phyloP scores from a whole-genome alignment of 2,329 filamentous ascomycete species.

The Paraphoma chrysanthemicola region DNA sequence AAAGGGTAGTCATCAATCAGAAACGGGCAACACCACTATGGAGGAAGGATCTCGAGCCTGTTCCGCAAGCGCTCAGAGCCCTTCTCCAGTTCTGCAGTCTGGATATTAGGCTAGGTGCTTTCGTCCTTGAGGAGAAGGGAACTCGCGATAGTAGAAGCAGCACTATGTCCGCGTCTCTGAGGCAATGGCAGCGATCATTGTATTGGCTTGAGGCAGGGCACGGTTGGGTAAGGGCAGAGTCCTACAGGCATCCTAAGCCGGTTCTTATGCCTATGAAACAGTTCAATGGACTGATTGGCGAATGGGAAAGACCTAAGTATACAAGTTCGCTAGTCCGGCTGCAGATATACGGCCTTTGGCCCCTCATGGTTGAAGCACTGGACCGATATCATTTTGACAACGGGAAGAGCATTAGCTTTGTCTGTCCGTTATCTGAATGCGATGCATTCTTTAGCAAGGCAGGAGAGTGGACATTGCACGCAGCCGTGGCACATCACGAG shows the following conservation, averaged over 20 bases:
- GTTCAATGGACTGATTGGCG: constrained; percentile 18
- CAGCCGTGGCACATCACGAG: constrained; percentile 9
- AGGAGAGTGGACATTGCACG: constrained; percentile 24
- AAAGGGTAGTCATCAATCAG: constrained; percentile 16
- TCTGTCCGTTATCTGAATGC: constrained; percentile 14
- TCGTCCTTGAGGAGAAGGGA: neutral
- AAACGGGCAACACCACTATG: neutral
- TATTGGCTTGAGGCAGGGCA: neutral
- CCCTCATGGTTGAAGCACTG: constrained; percentile 21
- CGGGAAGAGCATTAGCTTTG: constrained; percentile 5
- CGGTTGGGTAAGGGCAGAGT: neutral
- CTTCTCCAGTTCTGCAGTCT: constrained; percentile 11
- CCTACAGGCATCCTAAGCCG: neutral
- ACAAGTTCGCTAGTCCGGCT: neutral
- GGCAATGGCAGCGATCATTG: neutral
- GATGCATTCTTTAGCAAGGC: constrained; percentile 13
- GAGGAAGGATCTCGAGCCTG: constrained; percentile 3
- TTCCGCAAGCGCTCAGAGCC: constrained; percentile 3
- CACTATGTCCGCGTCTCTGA: neutral
- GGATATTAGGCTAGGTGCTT: constrained; percentile 3
- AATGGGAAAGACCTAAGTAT: constrained; percentile 8
- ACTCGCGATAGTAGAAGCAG: neutral
- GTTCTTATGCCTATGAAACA: constrained; percentile 14
- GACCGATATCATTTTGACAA: constrained; percentile 21
- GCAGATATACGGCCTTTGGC: constrained; percentile 10